Evolutionary conservation across 345 rosid genomes (phyloP), one percentile per base, ranked within the genome.

Genomic region (Raphanus raphanistrum): DNA sequence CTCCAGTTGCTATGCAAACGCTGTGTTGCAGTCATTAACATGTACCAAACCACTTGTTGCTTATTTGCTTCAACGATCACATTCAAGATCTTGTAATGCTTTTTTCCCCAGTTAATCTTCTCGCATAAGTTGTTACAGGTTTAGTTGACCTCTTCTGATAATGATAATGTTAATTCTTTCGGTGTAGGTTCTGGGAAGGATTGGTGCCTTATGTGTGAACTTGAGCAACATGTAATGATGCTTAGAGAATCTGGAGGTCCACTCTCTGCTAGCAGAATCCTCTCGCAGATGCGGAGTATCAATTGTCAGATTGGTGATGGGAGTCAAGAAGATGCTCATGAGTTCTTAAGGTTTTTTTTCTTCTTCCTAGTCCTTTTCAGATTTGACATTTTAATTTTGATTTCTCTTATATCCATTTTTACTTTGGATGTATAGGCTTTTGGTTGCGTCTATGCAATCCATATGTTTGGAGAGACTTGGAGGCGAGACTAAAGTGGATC

Each of bases 321-420:
- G 70, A 91, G 90, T 80, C 97, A 89, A 80, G 94, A 91, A 87
- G 97, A 91, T 84, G 97, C 97, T 27, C 97, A 91, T 76, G 97
- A 91, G 68, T 91, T 89, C 84, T 80, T 89, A 86, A 91, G 97
- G 97, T 91, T 71, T 43, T 15, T 66, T 58, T 43, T 75, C 36
- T 15, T 66, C 64, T 43, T 75, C 36, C 28, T 66, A 59, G 66
- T 71, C 76, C 73, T 36, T 41, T 72, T 62, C 16, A 65, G 63
- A 52, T 72, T 50, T 21, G 11, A 38, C 27, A 0, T 5, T n/a
- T 36, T 52, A 9, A 52, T 70, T 38, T 10, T 7, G 16, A 33
- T 70, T 27, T 66, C 43, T 65, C 74, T 73, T 77, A 21, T 28
- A 57, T 73, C 28, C 16, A 10, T 68, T 10, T 78, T 28, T 21